phyloP scores from a whole-genome alignment of 441 rosid species.

The Populus hybrid region DNA sequence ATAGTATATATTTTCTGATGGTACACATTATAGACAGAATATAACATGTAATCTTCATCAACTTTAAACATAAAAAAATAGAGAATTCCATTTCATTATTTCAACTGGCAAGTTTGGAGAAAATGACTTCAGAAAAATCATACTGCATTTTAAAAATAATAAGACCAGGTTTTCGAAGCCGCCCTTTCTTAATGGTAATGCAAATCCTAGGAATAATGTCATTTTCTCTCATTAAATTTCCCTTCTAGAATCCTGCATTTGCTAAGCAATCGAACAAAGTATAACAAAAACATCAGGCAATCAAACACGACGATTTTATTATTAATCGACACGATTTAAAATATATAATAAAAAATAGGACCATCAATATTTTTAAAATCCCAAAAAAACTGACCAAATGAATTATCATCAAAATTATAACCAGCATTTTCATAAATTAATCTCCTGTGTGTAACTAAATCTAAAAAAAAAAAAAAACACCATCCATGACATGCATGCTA shows the following conservation, averaged over 20 bases:
- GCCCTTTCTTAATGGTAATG: not conserved
- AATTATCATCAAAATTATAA: not conserved
- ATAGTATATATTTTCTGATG: not conserved
- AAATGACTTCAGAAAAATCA: slow-evolving; percentile 1
- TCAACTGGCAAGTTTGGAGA: not conserved
- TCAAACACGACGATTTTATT: not conserved
- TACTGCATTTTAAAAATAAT: not conserved
- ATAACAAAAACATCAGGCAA: not conserved
- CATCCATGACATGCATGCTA: not conserved
- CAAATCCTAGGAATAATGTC: not conserved
- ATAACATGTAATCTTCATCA: not conserved
- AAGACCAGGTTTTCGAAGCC: not conserved
- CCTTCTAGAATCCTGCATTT: not conserved
- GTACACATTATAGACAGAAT: not conserved
- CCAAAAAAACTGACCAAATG: not conserved
- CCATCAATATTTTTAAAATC: not conserved
- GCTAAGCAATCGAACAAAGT: slow-evolving; percentile 2
- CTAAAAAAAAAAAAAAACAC: not conserved
- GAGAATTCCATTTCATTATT: not conserved
- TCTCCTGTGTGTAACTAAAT: not conserved
- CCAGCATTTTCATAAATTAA: not conserved
- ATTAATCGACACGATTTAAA: not conserved
- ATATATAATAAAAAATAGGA: not conserved
- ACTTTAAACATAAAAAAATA: not conserved
- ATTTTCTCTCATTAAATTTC: not conserved